These are phyloP conservation scores for Huntiella omanensis DNA, from an alignment of 2,329 filamentous ascomycete species.

Conservation along the genomic window DNA sequence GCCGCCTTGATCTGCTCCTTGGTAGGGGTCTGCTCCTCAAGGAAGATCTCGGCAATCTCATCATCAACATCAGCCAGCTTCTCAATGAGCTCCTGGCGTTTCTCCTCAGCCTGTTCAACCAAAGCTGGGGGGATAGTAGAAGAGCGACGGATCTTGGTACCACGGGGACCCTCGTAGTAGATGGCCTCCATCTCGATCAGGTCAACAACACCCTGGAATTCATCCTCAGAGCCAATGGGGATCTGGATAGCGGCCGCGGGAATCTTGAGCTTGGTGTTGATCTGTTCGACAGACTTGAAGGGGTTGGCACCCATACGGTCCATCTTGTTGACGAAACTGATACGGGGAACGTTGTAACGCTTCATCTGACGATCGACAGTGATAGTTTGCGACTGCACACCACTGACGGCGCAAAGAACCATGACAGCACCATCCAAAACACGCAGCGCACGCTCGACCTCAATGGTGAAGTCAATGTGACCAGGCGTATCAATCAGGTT, in stretches of 20 bases:
- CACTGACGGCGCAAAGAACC: constrained; percentile 94
- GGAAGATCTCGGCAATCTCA: constrained; percentile 85
- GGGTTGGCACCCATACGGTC: constrained; percentile 97
- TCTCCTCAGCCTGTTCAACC: constrained; percentile 57
- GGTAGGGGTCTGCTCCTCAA: constrained; percentile 70
- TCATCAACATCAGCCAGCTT: constrained; percentile 95
- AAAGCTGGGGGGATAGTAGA: constrained; percentile 74
- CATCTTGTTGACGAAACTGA: constrained; percentile 99
- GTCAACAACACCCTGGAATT: constrained; percentile 84
- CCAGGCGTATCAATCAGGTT: constrained; percentile 98
- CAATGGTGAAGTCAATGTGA: constrained; percentile 98
- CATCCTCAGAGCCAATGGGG: constrained; percentile 81
- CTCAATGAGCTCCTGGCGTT: constrained; percentile 73
- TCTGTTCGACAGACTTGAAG: constrained; percentile 93
- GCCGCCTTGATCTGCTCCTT: constrained; percentile 74
- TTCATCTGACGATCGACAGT: constrained; percentile 98
- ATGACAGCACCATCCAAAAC: constrained; percentile 94
- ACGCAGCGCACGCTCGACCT: constrained; percentile 85
- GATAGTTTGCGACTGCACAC: constrained; percentile 94
- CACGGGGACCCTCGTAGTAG: constrained; percentile 73
- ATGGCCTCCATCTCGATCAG: constrained; percentile 81
- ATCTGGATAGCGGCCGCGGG: constrained; percentile 86
- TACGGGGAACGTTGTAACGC: constrained; percentile 85
- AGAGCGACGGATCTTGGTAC: constrained; percentile 55
- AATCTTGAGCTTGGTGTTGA: constrained; percentile 89